phyloP scores from a whole-genome alignment of 371 early-diverging fungal species.

The Neoconidiobolus thromboides region DNA sequence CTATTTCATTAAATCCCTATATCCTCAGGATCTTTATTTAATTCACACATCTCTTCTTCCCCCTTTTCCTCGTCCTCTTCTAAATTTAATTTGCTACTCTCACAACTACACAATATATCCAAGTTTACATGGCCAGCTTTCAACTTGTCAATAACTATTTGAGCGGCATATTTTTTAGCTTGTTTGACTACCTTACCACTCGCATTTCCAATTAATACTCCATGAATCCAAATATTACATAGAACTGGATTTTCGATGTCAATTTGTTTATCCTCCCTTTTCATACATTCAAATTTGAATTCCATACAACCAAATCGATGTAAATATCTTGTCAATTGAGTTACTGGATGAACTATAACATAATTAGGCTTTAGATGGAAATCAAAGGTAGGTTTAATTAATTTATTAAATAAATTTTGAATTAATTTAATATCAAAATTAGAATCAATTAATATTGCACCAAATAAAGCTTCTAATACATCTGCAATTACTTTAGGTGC shows the following conservation, averaged over 20 bases:
- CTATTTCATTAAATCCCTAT: no score
- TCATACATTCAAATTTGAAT: constrained; percentile 11
- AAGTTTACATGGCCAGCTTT: constrained; percentile 2
- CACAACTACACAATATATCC: constrained; percentile 7
- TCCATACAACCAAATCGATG: constrained; percentile 24
- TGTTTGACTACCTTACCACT: constrained; percentile 23
- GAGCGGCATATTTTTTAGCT: constrained; percentile 27
- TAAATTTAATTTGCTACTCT: no score
- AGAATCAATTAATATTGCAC: constrained; percentile 75
- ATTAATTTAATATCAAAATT: constrained; percentile 37
- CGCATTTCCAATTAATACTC: constrained; percentile 18
- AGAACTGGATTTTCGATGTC: constrained; percentile 16
- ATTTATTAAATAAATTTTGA: constrained; percentile 22
- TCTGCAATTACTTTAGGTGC: constrained; percentile 81
- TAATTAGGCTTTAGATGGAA: constrained; percentile 27
- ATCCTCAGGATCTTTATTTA: no score
- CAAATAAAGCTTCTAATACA: constrained; percentile 69
- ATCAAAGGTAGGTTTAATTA: constrained; percentile 29
- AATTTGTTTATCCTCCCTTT: constrained; percentile 18
- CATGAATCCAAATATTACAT: constrained; percentile 29
- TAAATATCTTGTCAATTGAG: constrained; percentile 17
- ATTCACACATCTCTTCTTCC: no score
- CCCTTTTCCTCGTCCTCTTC: no score
- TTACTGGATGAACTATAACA: constrained; percentile 29
- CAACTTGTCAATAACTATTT: constrained; percentile 8